phyloP scores from a whole-genome alignment of 2,329 filamentous ascomycete genomes.

The Cladophialophora carrionii region DNA sequence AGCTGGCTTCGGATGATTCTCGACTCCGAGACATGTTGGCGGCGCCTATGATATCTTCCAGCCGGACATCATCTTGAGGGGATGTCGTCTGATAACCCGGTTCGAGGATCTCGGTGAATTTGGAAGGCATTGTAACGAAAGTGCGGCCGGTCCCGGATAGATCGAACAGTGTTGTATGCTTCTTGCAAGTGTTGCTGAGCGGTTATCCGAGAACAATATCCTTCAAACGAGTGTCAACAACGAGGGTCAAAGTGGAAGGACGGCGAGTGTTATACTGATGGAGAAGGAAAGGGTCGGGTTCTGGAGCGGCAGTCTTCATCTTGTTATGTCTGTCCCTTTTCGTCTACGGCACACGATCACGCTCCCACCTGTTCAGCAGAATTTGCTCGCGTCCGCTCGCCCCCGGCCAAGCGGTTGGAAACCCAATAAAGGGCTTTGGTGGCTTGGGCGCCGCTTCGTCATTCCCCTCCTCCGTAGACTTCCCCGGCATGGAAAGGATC shows the following conservation, averaged over 20 bases:
- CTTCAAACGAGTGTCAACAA: conserved; percentile 4
- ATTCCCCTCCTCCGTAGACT: conserved; percentile 21
- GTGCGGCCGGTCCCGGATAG: neutral
- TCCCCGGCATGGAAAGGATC: conserved; percentile 21
- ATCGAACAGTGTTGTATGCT: neutral
- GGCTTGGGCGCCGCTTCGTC: conserved; percentile 26
- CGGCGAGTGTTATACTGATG: conserved; percentile 8
- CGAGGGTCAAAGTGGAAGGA: conserved; percentile 4
- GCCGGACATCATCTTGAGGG: conserved; percentile 48
- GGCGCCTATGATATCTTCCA: conserved; percentile 50
- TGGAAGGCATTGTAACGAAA: conserved; percentile 46
- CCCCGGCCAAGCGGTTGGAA: conserved; percentile 16
- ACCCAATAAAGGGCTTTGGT: conserved; percentile 22
- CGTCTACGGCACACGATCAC: conserved; percentile 27
- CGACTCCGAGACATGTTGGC: conserved; percentile 41
- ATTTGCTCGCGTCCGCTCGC: conserved; percentile 12
- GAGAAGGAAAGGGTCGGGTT: conserved; percentile 3
- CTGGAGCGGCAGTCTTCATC: conserved; percentile 7
- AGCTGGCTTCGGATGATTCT: conserved; percentile 44
- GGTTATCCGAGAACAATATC: neutral
- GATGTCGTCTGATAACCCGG: conserved; percentile 43
- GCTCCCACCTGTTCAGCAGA: conserved; percentile 20
- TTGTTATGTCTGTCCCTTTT: conserved; percentile 14
- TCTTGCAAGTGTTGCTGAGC: neutral
- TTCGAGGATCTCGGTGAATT: conserved; percentile 51